Percentiles rank a stretch among this genome's conserved stretches.
phyloP scores from a whole-genome alignment of 495 filamentous ascomycete species.

The Hyphodiscus hymeniophilus region DNA sequence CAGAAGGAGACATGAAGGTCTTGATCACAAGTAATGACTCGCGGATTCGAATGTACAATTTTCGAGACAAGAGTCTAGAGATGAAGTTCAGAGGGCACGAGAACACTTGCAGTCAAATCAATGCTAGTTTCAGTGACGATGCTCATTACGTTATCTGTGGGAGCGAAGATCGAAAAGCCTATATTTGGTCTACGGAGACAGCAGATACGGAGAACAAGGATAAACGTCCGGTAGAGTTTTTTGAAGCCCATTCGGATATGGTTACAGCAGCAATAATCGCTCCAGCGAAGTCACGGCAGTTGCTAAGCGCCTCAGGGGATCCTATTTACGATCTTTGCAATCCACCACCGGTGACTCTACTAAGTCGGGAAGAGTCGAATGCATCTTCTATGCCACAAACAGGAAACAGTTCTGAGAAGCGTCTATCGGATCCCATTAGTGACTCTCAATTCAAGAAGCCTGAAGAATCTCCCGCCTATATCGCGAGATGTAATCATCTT shows the following conservation, averaged over 20 bases:
- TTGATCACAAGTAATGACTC: slow-evolving; percentile 95
- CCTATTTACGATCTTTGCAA: slow-evolving; percentile 96
- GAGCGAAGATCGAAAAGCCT: slow-evolving; percentile 82
- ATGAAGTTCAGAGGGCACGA: slow-evolving; percentile 90
- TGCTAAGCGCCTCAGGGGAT: slow-evolving; percentile 74
- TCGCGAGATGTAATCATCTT: slow-evolving; percentile 64
- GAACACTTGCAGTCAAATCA: slow-evolving; percentile 87
- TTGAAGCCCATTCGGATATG: slow-evolving; percentile 82
- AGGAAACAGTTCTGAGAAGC: slow-evolving; percentile 12
- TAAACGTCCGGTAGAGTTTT: slow-evolving; percentile 73
- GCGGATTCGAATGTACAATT: slow-evolving; percentile 82
- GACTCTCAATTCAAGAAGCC: slow-evolving; percentile 34
- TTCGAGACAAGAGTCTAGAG: slow-evolving; percentile 74
- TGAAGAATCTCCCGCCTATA: slow-evolving; percentile 58
- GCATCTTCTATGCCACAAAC: slow-evolving; percentile 20
- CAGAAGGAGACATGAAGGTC: slow-evolving; percentile 71
- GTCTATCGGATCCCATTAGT: slow-evolving; percentile 32
- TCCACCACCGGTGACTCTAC: slow-evolving; percentile 80
- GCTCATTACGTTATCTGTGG: slow-evolving; percentile 84
- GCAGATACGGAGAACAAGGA: slow-evolving; percentile 56
- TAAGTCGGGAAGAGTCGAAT: slow-evolving; percentile 57
- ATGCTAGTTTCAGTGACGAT: slow-evolving; percentile 82
- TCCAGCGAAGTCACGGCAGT: slow-evolving; percentile 66
- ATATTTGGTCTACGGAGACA: slow-evolving; percentile 71
- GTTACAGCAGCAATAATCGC: slow-evolving; percentile 85